phyloP scores from a whole-genome alignment of 129 eudicot genomes.

The Centaurea solstitialis region DNA sequence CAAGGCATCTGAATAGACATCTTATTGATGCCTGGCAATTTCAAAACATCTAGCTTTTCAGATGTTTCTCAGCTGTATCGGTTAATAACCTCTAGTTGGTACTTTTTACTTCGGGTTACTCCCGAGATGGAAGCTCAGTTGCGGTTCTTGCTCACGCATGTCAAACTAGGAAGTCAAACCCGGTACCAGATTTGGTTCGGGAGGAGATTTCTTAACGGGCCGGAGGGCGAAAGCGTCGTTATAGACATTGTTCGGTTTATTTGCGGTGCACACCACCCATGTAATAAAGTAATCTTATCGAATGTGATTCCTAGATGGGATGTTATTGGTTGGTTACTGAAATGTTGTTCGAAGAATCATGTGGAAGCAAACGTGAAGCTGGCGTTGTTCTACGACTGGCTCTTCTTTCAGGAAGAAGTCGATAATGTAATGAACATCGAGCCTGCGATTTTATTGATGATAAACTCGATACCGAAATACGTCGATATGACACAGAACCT shows the following conservation, averaged over 20 bases:
- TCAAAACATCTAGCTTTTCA: slow-evolving; percentile 37
- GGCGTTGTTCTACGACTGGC: slow-evolving; percentile 81
- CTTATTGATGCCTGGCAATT: slow-evolving; percentile 41
- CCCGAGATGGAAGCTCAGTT: slow-evolving; percentile 80
- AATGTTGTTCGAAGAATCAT: slow-evolving; percentile 49
- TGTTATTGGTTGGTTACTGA: slow-evolving; percentile 80
- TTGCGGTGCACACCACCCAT: slow-evolving; percentile 75
- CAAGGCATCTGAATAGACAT: slow-evolving; percentile 69
- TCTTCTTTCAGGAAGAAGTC: slow-evolving; percentile 60
- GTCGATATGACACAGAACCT: slow-evolving; percentile 66
- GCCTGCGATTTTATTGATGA: slow-evolving; percentile 74
- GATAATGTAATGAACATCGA: slow-evolving; percentile 78
- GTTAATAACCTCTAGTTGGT: slow-evolving; percentile 53
- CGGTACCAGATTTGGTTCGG: slow-evolving; percentile 73
- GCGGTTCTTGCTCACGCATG: slow-evolving; percentile 70
- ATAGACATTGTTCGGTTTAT: slow-evolving; percentile 75
- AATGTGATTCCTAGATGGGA: slow-evolving; percentile 83
- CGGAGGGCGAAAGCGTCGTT: slow-evolving; percentile 50
- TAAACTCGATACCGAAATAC: slow-evolving; percentile 63
- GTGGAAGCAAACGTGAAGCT: slow-evolving; percentile 69
- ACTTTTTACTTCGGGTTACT: slow-evolving; percentile 61
- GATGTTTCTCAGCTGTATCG: slow-evolving; percentile 61
- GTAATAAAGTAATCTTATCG: slow-evolving; percentile 53
- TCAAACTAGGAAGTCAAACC: slow-evolving; percentile 65
- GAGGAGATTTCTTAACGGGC: slow-evolving; percentile 46